These are phyloP conservation scores for Pyrenophora tritici-repentis DNA, from an alignment of 2,329 filamentous ascomycete species.

Conservation along the genomic window DNA sequence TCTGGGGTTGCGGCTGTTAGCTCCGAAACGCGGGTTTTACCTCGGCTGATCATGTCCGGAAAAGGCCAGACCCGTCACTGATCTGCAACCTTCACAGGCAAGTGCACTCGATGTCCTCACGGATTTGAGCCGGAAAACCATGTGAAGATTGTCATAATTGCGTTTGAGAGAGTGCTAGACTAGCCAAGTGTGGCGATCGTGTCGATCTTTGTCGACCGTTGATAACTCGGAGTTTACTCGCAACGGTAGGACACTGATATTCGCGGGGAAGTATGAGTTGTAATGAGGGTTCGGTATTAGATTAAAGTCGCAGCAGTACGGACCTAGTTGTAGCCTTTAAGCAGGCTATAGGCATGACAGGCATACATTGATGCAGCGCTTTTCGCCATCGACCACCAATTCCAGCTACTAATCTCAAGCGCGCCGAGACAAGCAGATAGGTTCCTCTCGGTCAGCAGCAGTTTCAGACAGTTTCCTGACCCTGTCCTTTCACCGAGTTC, in stretches of 20 bases:
- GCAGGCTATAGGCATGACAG: slow-evolving; percentile 32
- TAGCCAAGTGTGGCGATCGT: not conserved
- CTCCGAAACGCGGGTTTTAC: slow-evolving; percentile 10
- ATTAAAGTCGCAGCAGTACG: not conserved
- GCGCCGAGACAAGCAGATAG: slow-evolving; percentile 4
- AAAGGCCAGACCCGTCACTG: slow-evolving; percentile 16
- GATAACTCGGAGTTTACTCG: not conserved
- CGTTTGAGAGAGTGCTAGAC: slow-evolving; percentile 3
- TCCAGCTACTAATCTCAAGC: not conserved
- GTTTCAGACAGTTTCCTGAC: slow-evolving; percentile 2
- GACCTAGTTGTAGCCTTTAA: slow-evolving; percentile 36
- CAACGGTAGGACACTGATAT: not conserved
- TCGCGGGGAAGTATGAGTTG: too few relatives aligned
- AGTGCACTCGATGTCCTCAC: not conserved
- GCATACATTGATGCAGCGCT: slow-evolving; percentile 14
- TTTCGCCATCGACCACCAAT: slow-evolving; percentile 14
- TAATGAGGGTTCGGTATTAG: too few relatives aligned
- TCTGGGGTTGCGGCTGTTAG: slow-evolving; percentile 19
- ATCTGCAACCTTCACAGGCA: slow-evolving; percentile 12
- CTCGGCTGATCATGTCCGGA: slow-evolving; percentile 19
- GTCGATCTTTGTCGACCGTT: slow-evolving; percentile 3
- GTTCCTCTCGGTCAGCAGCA: not conserved
- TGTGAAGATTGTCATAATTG: slow-evolving; percentile 7
- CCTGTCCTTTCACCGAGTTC: not conserved
- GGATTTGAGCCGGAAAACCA: slow-evolving; percentile 5